Percentiles rank a stretch among this genome's conserved stretches.
phyloP scores from a whole-genome alignment of 805 yeast species.

The Metschnikowia arizonensis region DNA sequence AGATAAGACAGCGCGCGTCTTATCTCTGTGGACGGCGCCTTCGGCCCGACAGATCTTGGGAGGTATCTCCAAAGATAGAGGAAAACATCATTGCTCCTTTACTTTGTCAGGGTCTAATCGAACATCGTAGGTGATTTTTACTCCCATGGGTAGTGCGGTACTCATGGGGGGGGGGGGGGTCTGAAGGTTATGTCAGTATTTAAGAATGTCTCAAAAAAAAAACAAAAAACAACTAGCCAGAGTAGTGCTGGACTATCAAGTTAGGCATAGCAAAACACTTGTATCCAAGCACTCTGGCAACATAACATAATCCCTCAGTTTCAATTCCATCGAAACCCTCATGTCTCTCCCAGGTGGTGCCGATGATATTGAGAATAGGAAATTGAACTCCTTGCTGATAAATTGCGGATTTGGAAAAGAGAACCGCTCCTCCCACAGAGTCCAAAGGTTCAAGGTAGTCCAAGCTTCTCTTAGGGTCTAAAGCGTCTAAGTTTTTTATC shows the following conservation, averaged over 20 bases:
- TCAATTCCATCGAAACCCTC: conserved; percentile 55
- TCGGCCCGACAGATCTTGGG: too few relatives aligned
- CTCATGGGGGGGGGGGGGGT: too few relatives aligned
- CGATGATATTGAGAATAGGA: conserved; percentile 44
- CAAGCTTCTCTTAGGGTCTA: conserved; percentile 5
- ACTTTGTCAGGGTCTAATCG: too few relatives aligned
- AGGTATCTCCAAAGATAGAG: too few relatives aligned
- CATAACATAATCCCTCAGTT: conserved; percentile 50
- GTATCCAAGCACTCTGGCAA: conserved; percentile 43
- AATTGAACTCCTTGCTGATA: conserved; percentile 45
- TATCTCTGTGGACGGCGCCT: too few relatives aligned
- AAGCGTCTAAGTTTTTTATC: conserved; percentile 8
- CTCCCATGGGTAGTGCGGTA: too few relatives aligned
- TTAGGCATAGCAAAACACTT: conserved; percentile 50
- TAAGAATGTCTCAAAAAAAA: too few relatives aligned
- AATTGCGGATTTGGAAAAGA: conserved; percentile 40
- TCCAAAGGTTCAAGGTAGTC: conserved; percentile 30
- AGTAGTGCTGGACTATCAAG: conserved; percentile 36
- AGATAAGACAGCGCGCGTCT: too few relatives aligned
- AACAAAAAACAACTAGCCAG: background rate
- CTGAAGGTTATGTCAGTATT: too few relatives aligned
- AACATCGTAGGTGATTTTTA: too few relatives aligned
- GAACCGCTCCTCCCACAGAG: conserved; percentile 51
- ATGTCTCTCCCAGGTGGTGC: conserved; percentile 42
- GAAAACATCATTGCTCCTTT: too few relatives aligned